A percentile compares a stretch with the other conserved stretches of the same genome.
Evolutionary conservation across 306 rosid species (phyloP).

Genomic region (Hippophae tibetana): DNA sequence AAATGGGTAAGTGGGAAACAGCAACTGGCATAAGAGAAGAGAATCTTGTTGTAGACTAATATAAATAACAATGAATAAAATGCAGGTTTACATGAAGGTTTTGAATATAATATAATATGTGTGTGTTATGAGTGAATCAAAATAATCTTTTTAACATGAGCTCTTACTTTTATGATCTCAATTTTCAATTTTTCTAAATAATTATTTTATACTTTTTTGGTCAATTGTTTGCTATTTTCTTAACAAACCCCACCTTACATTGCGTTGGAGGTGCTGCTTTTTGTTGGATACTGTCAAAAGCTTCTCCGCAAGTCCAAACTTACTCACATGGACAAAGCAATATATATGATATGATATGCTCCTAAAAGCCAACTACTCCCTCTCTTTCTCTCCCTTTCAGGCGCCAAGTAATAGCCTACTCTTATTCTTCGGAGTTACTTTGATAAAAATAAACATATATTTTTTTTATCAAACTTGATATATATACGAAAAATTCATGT

Average conservation of each 20-base stretch:
- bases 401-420: too few relatives aligned
- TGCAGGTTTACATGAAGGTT: conserved; percentile 4
- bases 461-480: too few relatives aligned
- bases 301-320: conserved; percentile 8
- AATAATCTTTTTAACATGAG: conserved; percentile 1
- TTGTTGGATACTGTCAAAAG: background rate
- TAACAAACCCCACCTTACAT: conserved; percentile 2
- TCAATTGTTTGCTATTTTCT: conserved; percentile 3
- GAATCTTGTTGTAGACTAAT: background rate
- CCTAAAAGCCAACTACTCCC: too few relatives aligned
- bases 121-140: too few relatives aligned
- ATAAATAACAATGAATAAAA: conserved; percentile 6
- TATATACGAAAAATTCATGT: too few relatives aligned
- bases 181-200: background rate
- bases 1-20: conserved; percentile 25
- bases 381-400: too few relatives aligned
- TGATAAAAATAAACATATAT: too few relatives aligned
- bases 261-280: conserved; percentile 16
- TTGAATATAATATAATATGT: background rate
- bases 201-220: background rate
- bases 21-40: background rate
- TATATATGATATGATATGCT: too few relatives aligned
- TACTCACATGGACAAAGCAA: conserved; percentile 9
- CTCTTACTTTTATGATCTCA: background rate
- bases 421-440: too few relatives aligned